phyloP scores from a whole-genome alignment of 2,329 filamentous ascomycete genomes.

The Zelopaecilomyces penicillatus region DNA sequence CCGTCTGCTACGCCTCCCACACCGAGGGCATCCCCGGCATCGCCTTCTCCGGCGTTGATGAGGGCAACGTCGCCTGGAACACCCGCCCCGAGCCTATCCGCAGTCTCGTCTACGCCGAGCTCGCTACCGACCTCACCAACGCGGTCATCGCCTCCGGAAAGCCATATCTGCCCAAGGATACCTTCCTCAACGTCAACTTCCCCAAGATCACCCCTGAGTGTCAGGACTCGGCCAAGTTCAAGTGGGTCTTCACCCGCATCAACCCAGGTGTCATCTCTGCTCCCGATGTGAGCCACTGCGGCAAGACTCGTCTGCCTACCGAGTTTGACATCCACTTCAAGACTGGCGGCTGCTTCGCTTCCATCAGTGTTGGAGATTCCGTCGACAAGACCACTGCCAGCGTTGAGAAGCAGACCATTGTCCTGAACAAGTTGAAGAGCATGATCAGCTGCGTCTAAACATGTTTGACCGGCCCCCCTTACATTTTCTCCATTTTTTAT shows the following conservation, averaged over 20 bases:
- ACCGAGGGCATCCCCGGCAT: conserved; percentile 53
- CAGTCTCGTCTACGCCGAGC: conserved; percentile 53
- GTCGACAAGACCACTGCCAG: conserved; percentile 48
- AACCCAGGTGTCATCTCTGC: conserved; percentile 44
- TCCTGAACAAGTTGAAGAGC: conserved; percentile 23
- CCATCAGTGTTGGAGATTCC: conserved; percentile 55
- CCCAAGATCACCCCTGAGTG: conserved; percentile 45
- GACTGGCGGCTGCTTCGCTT: conserved; percentile 48
- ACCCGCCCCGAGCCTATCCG: conserved; percentile 41
- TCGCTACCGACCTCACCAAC: conserved; percentile 50
- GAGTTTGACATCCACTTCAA: conserved; percentile 44
- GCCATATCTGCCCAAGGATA: conserved; percentile 53
- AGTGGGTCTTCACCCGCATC: conserved; percentile 57
- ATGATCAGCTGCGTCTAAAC: conserved; percentile 18
- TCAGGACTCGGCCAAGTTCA: conserved; percentile 44
- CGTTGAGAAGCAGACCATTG: conserved; percentile 20
- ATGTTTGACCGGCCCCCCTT: no score
- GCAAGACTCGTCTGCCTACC: conserved; percentile 44
- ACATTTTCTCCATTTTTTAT: no score
- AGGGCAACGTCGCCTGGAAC: conserved; percentile 45
- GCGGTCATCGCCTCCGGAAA: conserved; percentile 45
- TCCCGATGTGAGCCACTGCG: conserved; percentile 51
- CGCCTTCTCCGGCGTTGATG: conserved; percentile 53
- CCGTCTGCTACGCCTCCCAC: conserved; percentile 48
- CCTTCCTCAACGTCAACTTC: conserved; percentile 65